Evolutionary conservation across 176 grass and related monocot genomes (phyloP), one percentile per base, ranked within the genome.

Genomic region (Elaeis guineensis): DNA sequence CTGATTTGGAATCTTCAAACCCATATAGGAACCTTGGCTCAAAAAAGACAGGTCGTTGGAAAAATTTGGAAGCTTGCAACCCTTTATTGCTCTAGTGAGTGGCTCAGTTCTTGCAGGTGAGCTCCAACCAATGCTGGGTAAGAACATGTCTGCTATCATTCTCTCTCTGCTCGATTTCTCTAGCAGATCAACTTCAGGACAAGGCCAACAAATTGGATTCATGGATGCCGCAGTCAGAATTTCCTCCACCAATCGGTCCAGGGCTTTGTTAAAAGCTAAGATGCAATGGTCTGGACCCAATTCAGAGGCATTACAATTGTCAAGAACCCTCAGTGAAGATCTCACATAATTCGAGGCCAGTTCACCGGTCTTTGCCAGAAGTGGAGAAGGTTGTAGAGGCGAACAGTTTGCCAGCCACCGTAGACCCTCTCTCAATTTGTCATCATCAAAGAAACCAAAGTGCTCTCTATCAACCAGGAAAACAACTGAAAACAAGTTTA

Each of bases 61-160:
- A 11, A 35, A 35, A 9, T 35, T 35, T 9, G 32, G 8, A 35
- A 11, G 7, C 11, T 35, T 35, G 23, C 84, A 85, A 55, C 72
- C 52, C 29, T 69, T 80, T 54, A 88, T 79, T 30, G 49, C 60
- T 21, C 66, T 74, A 35, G 66, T 50, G 21, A 88, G 58, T 53
- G 75, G 55, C 52, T 89, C 70, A 19, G 76, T 91, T 80, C 72
- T 82, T 44, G 59, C 54, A 57, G 72, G 77, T 15, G 18, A 58
- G 62, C 80, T 91, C 93, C 93, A 97, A 25, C 76, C 75, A 50
- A 69, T 56, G 50, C 64, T 80, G 69, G 93, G 93, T 69, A 97
- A 78, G 66, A 65, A 85, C 55, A 59, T 73, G 72, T 85, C 87
- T 68, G 73, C 77, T 26, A 78, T 78, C 30, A 62, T 61, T 64